Evolutionary conservation across 805 yeast species (phyloP).

Genomic region (Scheffersomyces ergatensis): DNA sequence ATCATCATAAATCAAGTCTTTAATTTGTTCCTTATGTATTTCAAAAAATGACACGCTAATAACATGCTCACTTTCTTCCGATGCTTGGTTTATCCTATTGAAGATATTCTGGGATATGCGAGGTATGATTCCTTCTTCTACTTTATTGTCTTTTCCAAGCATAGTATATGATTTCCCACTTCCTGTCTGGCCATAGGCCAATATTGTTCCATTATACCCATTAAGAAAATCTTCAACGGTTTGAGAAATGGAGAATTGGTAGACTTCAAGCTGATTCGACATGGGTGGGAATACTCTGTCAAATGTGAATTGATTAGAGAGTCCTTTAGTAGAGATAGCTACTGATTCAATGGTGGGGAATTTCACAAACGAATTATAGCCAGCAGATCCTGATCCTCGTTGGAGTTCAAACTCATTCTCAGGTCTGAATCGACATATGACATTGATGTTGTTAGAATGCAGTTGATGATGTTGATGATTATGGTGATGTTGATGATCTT

Average conservation of each 20-base stretch:
- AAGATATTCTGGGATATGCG: slow-evolving; percentile 68
- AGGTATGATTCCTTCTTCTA: slow-evolving; percentile 62
- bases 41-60: slow-evolving; percentile 77
- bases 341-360: slow-evolving; percentile 24
- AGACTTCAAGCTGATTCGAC: slow-evolving; percentile 56
- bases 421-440: slow-evolving; percentile 73
- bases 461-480: no score
- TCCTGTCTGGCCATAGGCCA: slow-evolving; percentile 80
- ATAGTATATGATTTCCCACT: slow-evolving; percentile 76
- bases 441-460: slow-evolving; percentile 47
- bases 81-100: slow-evolving; percentile 44
- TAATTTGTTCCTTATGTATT: slow-evolving; percentile 72
- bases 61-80: slow-evolving; percentile 54
- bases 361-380: slow-evolving; percentile 6
- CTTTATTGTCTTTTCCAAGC: slow-evolving; percentile 52
- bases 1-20: slow-evolving; percentile 57
- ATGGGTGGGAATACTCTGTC: slow-evolving; percentile 60
- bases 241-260: slow-evolving; percentile 54
- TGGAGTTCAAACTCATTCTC: slow-evolving; percentile 32
- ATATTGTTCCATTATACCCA: slow-evolving; percentile 76
- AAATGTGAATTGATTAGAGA: slow-evolving; percentile 47
- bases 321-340: slow-evolving; percentile 23
- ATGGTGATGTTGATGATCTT: no score
- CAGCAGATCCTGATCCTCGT: slow-evolving; percentile 13
- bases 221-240: slow-evolving; percentile 67